Conservation (phyloP, 2,329 filamentous ascomycete genomes). For the Graphilbum sp. region DNA sequence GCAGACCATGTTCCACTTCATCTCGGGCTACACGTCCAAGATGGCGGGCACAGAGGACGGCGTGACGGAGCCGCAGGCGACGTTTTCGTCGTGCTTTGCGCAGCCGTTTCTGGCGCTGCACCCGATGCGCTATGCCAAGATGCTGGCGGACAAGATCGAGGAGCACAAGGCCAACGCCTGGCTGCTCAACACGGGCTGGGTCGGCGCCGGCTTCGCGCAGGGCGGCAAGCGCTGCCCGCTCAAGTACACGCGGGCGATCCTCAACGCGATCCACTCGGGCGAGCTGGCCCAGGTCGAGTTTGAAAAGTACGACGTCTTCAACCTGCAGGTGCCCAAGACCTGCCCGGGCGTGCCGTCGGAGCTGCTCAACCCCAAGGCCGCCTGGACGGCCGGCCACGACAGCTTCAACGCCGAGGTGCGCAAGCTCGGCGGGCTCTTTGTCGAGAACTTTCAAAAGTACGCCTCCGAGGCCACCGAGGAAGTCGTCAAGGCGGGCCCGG, state of each 20-base stretch:
- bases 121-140: constrained; percentile 97
- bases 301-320: constrained; percentile 93
- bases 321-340: constrained; percentile 83
- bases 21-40: constrained; percentile 98
- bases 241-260: constrained; percentile 96
- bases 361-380: constrained; percentile 85
- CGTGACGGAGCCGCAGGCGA: constrained; percentile 91
- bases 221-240: constrained; percentile 94
- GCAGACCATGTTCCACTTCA: constrained; percentile 99
- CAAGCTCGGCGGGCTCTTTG: constrained; percentile 81
- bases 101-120: constrained; percentile 98
- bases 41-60: constrained; percentile 99
- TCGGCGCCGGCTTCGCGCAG: constrained; percentile 76
- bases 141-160: constrained; percentile 97
- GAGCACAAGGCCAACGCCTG: constrained; percentile 91
- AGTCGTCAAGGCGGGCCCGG: constrained; percentile 51
- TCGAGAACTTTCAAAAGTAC: constrained; percentile 97
- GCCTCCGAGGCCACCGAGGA: constrained; percentile 66
- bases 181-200: constrained; percentile 97
- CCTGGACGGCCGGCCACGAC: constrained; percentile 69
- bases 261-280: constrained; percentile 94
- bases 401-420: constrained; percentile 77
- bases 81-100: constrained; percentile 98
- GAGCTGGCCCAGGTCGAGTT: constrained; percentile 87
- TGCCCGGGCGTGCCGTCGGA: constrained; percentile 82